These are phyloP conservation scores for Craterostigma plantagineum DNA, from an alignment of 257 asterid species.

Conservation along the genomic window DNA sequence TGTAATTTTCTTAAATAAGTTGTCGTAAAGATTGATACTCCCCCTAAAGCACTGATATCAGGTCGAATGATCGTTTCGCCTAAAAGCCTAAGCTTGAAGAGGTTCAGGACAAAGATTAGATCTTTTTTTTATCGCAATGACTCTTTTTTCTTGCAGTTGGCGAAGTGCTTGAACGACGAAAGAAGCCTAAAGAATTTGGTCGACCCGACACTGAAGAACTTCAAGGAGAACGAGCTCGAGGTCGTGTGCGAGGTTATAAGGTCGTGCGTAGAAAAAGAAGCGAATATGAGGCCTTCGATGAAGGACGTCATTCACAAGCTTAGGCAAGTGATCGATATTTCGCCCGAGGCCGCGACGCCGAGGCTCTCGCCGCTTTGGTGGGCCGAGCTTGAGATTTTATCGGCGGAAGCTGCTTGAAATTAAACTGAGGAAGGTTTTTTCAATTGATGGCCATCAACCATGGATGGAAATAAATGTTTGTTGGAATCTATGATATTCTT, in stretches of 20 bases:
- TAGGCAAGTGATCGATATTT: constrained; percentile 31
- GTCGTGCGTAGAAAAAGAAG: constrained; percentile 40
- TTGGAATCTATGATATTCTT: too few species aligned
- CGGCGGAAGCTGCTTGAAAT: constrained; percentile 60
- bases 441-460: too few species aligned
- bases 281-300: constrained; percentile 52
- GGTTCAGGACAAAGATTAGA: too few species aligned
- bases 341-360: constrained; percentile 77
- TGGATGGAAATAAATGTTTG: too few species aligned
- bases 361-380: constrained; percentile 95
- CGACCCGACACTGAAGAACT: constrained; percentile 52
- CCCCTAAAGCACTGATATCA: too few species aligned
- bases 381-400: constrained; percentile 96
- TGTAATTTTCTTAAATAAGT: too few species aligned
- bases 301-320: constrained; percentile 32
- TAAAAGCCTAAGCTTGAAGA: too few species aligned
- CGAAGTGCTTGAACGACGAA: constrained; percentile 30
- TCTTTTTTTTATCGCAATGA: too few species aligned
- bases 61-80: too few species aligned
- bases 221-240: constrained; percentile 41
- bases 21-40: too few species aligned
- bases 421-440: background rate
- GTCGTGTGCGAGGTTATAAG: constrained; percentile 50
- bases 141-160: constrained; percentile 21
- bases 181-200: constrained; percentile 16